Evolutionary conservation across 176 grass and related monocot species (phyloP).

Genomic region (Areca catechu): DNA sequence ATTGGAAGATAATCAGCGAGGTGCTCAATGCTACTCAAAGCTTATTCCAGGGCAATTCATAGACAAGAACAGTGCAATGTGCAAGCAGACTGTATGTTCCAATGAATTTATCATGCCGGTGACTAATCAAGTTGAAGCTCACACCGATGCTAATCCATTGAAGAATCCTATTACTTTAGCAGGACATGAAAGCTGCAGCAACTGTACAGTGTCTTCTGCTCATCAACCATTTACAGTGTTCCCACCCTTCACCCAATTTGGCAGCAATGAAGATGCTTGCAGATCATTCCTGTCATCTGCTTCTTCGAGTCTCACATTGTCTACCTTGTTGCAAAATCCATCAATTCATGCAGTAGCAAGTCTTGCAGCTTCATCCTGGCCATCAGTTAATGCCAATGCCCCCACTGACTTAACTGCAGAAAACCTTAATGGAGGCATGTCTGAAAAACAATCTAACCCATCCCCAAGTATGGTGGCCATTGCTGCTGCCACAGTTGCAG

Average conservation of each 20-base stretch:
- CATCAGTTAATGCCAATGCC: background rate
- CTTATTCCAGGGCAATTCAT: conserved; percentile 1
- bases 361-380: conserved; percentile 8
- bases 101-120: background rate
- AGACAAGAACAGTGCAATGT: background rate
- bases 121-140: background rate
- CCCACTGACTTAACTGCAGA: background rate
- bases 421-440: background rate
- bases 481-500: conserved; percentile 13
- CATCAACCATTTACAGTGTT: conserved; percentile 4
- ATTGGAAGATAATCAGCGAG: background rate
- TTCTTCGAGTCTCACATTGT: conserved; percentile 15
- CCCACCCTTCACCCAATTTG: background rate
- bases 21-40: background rate
- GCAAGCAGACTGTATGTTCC: conserved; percentile 1
- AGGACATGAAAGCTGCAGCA: background rate
- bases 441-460: background rate
- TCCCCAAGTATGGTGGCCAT: conserved; percentile 5
- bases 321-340: conserved; percentile 18
- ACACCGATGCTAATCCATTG: no score
- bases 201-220: background rate
- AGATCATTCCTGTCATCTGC: conserved; percentile 1
- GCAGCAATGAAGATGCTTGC: background rate
- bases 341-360: conserved; percentile 17
- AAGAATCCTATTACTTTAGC: background rate